phyloP scores from a whole-genome alignment of 73 alveolate genomes.

The Paramecium caudatum region DNA sequence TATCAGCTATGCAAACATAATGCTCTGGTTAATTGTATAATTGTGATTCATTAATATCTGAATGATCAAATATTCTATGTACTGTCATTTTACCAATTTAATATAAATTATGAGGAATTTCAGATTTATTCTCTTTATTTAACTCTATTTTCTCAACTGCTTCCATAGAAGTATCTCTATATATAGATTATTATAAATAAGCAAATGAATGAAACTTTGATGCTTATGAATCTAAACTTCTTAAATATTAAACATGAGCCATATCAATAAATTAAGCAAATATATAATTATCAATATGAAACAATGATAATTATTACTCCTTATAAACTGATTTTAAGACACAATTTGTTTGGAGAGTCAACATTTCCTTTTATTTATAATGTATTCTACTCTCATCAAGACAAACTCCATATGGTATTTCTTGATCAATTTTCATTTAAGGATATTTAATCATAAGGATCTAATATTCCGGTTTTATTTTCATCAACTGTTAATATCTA shows the following conservation, averaged over 20 bases:
- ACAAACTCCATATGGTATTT: constrained; percentile 41
- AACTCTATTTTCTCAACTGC: constrained; percentile 30
- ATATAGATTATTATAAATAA: constrained; percentile 4
- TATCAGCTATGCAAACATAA: constrained; percentile 9
- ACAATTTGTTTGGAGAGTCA: neutral
- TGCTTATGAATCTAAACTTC: neutral
- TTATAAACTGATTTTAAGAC: neutral
- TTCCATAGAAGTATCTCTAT: constrained; percentile 9
- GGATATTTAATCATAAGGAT: neutral
- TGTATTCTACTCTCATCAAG: constrained; percentile 34
- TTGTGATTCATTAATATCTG: neutral
- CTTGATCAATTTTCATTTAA: neutral
- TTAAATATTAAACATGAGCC: constrained; percentile 31
- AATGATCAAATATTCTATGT: neutral
- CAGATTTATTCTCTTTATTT: neutral
- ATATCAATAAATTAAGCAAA: constrained; percentile 36
- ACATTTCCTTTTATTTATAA: neutral
- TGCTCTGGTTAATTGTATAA: constrained; percentile 43
- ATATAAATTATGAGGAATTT: neutral
- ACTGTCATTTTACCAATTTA: constrained; percentile 10
- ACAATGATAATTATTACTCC: neutral
- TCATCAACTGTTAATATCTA: neutral
- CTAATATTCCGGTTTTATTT: constrained; percentile 3
- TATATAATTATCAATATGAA: constrained; percentile 33
- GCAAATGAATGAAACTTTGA: neutral